Conservation (phyloP, 2,329 filamentous ascomycete genomes). For the Pseudogymnoascus sp. region DNA sequence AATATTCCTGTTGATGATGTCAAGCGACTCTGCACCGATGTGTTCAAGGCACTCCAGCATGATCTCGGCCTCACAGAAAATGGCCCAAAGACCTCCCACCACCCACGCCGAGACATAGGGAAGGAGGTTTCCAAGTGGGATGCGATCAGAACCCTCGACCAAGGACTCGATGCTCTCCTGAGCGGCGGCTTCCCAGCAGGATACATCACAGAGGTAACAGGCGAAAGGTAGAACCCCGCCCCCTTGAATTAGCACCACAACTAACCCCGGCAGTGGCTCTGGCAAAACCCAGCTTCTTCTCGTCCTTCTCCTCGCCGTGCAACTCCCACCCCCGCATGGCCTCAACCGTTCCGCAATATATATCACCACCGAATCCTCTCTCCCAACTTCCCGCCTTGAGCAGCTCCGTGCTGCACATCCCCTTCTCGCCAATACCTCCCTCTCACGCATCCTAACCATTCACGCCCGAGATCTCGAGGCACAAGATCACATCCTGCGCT, state of each 20-base stretch:
- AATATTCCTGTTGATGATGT: conserved; percentile 74
- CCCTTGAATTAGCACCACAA: conserved; percentile 11
- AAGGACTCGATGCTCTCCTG: conserved; percentile 60
- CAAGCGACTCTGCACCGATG: conserved; percentile 60
- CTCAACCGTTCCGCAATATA: conserved; percentile 73
- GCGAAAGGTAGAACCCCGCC: conserved; percentile 59
- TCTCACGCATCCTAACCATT: conserved; percentile 31
- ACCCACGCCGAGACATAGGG: conserved; percentile 27
- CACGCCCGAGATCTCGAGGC: conserved; percentile 63
- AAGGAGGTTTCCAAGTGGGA: conserved; percentile 39
- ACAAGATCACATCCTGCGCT: conserved; percentile 90
- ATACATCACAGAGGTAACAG: conserved; percentile 80
- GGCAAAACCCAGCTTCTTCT: conserved; percentile 95
- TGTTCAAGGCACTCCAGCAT: conserved; percentile 59
- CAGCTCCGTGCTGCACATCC: conserved; percentile 70
- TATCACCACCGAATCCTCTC: conserved; percentile 82
- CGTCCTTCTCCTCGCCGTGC: conserved; percentile 72
- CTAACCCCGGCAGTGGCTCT: conserved; percentile 51
- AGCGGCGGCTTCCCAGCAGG: conserved; percentile 74
- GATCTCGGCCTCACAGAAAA: conserved; percentile 34
- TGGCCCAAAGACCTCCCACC: conserved; percentile 10
- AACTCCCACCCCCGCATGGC: conserved; percentile 68
- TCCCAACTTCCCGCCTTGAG: conserved; percentile 71
- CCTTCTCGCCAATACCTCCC: conserved; percentile 35
- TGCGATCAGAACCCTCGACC: conserved; percentile 74